Conservation (phyloP, 208 protist genomes). For the Crithidia bombi region DNA sequence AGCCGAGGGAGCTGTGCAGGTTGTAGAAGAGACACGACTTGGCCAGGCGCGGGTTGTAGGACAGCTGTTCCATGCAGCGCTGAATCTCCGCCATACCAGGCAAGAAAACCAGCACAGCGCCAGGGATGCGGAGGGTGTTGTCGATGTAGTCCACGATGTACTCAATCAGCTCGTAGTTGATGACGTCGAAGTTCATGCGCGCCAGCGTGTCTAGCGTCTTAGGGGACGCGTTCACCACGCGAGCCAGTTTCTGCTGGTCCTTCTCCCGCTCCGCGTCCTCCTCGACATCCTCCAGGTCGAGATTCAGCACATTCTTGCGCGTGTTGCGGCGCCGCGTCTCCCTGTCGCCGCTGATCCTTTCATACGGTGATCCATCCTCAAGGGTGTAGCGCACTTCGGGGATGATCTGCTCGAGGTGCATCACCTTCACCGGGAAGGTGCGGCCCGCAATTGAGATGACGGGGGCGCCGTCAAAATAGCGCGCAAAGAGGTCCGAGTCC, state of each 20-base stretch:
- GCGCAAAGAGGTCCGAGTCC: slow-evolving; percentile 93
- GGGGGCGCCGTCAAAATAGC: slow-evolving; percentile 92
- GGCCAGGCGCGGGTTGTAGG: slow-evolving; percentile 52
- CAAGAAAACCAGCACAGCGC: slow-evolving; percentile 96
- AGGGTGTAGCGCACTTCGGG: slow-evolving; percentile 77
- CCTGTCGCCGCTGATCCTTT: slow-evolving; percentile 49
- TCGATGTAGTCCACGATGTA: slow-evolving; percentile 90
- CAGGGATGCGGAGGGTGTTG: slow-evolving; percentile 46
- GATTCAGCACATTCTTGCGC: slow-evolving; percentile 59
- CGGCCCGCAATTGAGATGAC: slow-evolving; percentile 93
- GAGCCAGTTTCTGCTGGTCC: slow-evolving; percentile 48
- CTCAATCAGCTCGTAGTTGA: slow-evolving; percentile 96
- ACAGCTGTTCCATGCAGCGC: slow-evolving; percentile 86
- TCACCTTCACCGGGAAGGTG: slow-evolving; percentile 94
- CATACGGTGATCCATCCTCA: slow-evolving; percentile 85
- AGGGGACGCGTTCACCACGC: slow-evolving; percentile 47
- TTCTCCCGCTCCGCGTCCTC: slow-evolving; percentile 54
- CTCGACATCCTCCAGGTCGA: slow-evolving; percentile 72
- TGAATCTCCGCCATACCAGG: slow-evolving; percentile 96
- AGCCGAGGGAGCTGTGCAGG: slow-evolving; percentile 94
- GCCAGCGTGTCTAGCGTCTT: slow-evolving; percentile 72
- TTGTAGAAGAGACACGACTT: slow-evolving; percentile 83
- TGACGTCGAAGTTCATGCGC: slow-evolving; percentile 88
- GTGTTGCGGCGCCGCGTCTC: slow-evolving; percentile 68
- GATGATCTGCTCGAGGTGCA: slow-evolving; percentile 95